Conservation (phyloP, 2,329 filamentous ascomycete genomes). For the Colletotrichum sp. region DNA sequence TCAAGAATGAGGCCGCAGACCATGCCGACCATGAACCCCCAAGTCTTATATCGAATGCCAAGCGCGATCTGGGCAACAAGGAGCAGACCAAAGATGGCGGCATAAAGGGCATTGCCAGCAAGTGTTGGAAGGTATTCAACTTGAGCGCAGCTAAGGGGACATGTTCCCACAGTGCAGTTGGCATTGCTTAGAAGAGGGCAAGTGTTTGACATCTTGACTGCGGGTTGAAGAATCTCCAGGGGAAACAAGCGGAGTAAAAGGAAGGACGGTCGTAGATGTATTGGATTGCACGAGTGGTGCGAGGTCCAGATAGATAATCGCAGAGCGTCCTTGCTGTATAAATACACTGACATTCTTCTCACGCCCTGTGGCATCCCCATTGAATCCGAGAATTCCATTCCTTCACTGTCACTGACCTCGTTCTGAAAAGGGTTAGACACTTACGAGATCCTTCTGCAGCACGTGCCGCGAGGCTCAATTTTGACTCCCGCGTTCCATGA, state of each 20-base stretch:
- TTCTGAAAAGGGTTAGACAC: background rate
- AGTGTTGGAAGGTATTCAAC: background rate
- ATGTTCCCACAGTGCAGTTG: background rate
- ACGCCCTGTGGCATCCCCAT: background rate
- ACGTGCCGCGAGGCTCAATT: background rate
- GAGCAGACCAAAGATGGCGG: background rate
- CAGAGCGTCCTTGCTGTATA: background rate
- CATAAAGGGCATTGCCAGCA: background rate
- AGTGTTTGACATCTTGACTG: background rate
- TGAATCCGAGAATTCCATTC: background rate
- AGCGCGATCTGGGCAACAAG: background rate
- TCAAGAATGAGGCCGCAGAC: slow-evolving; percentile 38
- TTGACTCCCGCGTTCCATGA: background rate
- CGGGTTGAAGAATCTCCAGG: background rate
- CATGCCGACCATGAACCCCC: background rate
- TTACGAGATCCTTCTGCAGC: background rate
- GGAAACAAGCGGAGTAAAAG: background rate
- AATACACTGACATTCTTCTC: background rate
- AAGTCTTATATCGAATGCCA: background rate
- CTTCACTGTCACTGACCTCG: background rate
- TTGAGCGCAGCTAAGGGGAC: background rate
- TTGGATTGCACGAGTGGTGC: background rate
- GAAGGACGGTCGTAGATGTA: background rate
- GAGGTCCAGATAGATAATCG: background rate
- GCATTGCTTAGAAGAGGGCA: background rate